Conservation (phyloP, 2,329 filamentous ascomycete genomes). For the Lizonia empirigonia region DNA sequence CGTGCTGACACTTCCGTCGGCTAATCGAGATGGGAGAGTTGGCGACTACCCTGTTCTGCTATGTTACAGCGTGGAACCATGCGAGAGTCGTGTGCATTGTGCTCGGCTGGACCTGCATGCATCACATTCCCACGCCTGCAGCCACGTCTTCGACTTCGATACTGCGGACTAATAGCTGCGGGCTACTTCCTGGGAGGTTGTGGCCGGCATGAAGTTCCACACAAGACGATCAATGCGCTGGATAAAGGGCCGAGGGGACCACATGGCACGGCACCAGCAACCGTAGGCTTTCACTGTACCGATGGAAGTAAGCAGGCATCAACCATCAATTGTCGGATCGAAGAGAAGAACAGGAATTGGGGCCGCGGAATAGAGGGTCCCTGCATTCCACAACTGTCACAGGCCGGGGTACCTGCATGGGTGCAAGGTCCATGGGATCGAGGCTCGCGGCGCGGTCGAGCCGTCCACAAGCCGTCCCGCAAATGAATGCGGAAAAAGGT, state of each 20-base stretch:
- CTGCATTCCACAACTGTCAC: conserved; percentile 13
- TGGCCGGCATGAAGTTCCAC: background rate
- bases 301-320: background rate
- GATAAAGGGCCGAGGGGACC: background rate
- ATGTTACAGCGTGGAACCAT: background rate
- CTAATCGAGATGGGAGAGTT: background rate
- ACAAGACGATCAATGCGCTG: background rate
- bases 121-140: background rate
- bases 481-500: too few relatives aligned
- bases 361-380: conserved; percentile 6
- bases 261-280: conserved; percentile 6
- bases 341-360: background rate
- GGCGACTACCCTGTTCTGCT: background rate
- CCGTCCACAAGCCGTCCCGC: conserved; percentile 3
- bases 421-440: conserved; percentile 1
- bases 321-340: background rate
- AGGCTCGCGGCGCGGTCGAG: conserved; percentile 14
- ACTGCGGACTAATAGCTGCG: background rate
- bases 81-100: background rate
- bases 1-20: conserved; percentile 5
- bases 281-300: background rate
- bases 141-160: background rate
- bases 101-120: conserved; percentile 1
- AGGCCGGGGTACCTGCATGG: conserved; percentile 17
- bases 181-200: background rate